Evolutionary conservation across 2,329 filamentous ascomycete species (phyloP).

Genomic region (Fusarium circinatum): DNA sequence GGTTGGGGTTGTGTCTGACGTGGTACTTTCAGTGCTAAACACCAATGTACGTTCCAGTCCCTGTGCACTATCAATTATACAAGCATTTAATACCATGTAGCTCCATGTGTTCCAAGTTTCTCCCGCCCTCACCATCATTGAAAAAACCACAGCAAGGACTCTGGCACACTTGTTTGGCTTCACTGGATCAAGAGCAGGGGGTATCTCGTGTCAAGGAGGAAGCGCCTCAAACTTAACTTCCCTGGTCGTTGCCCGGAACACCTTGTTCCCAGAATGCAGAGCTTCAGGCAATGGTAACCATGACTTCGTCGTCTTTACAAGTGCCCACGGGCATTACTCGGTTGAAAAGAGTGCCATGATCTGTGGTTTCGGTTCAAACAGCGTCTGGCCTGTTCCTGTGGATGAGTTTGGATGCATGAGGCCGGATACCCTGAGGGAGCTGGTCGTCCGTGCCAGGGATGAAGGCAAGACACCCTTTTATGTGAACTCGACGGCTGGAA

Average conservation of each 20-base stretch:
- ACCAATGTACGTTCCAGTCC: constrained; percentile 74
- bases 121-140: constrained; percentile 85
- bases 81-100: constrained; percentile 23
- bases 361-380: constrained; percentile 80
- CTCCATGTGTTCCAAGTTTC: constrained; percentile 92
- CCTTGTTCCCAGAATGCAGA: constrained; percentile 83
- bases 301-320: constrained; percentile 87
- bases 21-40: constrained; percentile 86
- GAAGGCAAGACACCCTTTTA: constrained; percentile 87
- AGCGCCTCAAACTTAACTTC: constrained; percentile 86
- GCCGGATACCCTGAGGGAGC: constrained; percentile 69
- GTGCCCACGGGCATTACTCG: constrained; percentile 90
- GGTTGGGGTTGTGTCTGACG: constrained; percentile 85
- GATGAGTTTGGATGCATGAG: constrained; percentile 79
- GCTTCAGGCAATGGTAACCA: constrained; percentile 71
- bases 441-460: constrained; percentile 69
- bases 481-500: constrained; percentile 94
- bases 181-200: constrained; percentile 73
- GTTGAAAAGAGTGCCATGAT: constrained; percentile 95
- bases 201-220: constrained; percentile 83
- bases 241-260: constrained; percentile 88
- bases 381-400: constrained; percentile 79
- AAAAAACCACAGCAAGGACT: constrained; percentile 80
- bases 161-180: constrained; percentile 84
- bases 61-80: background rate